Evolutionary conservation across 225 moss, liverwort and hornwort species (phyloP), one percentile per base, ranked within the genome.

Genomic region (Straminergon stramineum): DNA sequence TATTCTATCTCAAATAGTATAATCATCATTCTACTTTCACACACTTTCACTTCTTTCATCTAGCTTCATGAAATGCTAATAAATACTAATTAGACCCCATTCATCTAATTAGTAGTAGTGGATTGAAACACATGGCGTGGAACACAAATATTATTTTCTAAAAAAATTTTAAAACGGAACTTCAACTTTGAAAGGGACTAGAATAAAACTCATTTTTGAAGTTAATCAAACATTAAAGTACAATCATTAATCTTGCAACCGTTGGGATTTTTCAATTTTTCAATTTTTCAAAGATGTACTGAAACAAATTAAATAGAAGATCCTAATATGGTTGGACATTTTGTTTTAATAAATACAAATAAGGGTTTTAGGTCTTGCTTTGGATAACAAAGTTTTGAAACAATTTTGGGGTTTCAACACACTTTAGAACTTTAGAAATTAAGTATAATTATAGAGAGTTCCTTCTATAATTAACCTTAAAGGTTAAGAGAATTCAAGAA

Each of bases 71-170:
- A n/a, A 37, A 16, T 26, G 4, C 10, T 79, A 26, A 26, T 1
- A 24, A 26, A 26, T 1, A 24, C 6, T 10, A 5, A 57, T 10
- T 55, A 24, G 0, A 55, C 1, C 1, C 14, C 35, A 77, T 77
- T 77, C 21, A 20, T 77, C 22, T 53, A 34, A 34, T 22, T 8
- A 52, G 5, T 22, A 1, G 8, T 8, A 76, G 3, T 53, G 14
- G 6, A 76, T 34, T 8, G 13, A 52, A 76, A 20, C 2, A 1
- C 8, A 76, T 21, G 34, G 0, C 13, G 0, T 34, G 0, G 2
- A 2, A 13, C 5, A 52, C 5, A 8, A 6, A 5, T 53, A 17
- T 74, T 74, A 28, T 17, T 16, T 48, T 10, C 30, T 6, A 48
- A 75, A 48, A 24, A 20, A 13, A 21, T 35, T 34, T 13, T 14